Evolutionary conservation across 768 basidiomycete genomes (phyloP), one percentile per base, ranked within the genome.

Genomic region (Termitomyces heimii): DNA sequence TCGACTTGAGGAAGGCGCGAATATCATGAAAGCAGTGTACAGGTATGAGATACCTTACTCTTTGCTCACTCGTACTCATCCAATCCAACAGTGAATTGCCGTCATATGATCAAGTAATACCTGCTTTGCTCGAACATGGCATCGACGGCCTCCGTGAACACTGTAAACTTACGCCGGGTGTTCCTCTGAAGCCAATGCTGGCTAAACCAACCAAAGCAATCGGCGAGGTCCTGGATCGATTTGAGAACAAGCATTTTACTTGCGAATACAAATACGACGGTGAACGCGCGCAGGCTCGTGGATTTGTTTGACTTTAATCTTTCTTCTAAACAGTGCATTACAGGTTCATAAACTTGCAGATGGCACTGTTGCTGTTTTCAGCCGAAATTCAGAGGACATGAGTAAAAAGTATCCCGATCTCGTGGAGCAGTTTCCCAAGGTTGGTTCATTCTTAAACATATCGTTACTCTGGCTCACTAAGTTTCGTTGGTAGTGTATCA

Each of bases 251-350:
- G 71, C 82, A 80, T 54, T 98, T 99, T 68, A 98, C 97, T 9
- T 98, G 95, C 73, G 97, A 99, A 75, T 99, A 99, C 74, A 99
- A 99, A 71, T 99, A 99, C 63, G 97, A 99, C 62, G 97, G 97
- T 7, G 97, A 99, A 70, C 86, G 97, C 47, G 97, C 97, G 16
- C 95, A 98, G 75, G 89, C 87, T 44, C 35, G 71, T 57, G 35
- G 7, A 4, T 35, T 43, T 16, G 4, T 53, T 20, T 5, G 16
- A 9, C 2, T n/a, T 22, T 24, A 8, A 32, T 13, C 12, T 47
- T 24, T 26, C 35, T 58, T 34, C 47, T 58, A 22, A 58, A 9
- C 28, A 1, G 24, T n/a, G 24, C 29, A 22, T 35, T n/a, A 35
- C 62, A 89, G 85, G 89, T 96, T 3, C 97, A 99, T 71, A 84